Conservation (phyloP, 352 stramenopile genomes). For the Phytophthora chlamydospora region DNA sequence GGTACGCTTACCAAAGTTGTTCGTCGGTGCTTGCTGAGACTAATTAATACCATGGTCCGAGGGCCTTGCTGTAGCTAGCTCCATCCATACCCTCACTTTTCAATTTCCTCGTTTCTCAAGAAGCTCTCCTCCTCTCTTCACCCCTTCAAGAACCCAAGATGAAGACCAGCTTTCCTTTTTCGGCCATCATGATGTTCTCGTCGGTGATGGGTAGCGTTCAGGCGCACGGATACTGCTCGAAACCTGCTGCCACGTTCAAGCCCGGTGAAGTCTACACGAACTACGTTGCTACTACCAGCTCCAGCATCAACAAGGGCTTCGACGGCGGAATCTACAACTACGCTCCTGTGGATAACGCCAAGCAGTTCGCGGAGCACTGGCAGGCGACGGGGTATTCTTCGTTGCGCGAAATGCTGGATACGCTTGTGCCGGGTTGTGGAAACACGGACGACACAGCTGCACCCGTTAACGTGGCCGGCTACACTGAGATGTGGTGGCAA, state of each 20-base stretch:
- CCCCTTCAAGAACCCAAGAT: neutral
- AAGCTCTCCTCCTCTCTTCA: neutral
- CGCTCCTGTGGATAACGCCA: constrained; percentile 21
- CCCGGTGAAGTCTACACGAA: constrained; percentile 8
- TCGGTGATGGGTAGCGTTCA: neutral
- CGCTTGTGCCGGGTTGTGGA: constrained; percentile 20
- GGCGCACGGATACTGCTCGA: constrained; percentile 2
- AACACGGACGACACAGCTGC: constrained; percentile 6
- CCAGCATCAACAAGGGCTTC: constrained; percentile 21
- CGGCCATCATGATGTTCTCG: neutral
- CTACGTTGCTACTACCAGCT: constrained; percentile 8
- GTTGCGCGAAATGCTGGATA: constrained; percentile 35
- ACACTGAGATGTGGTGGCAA: constrained; percentile 23
- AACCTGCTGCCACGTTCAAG: constrained; percentile 11
- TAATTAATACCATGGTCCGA: no score
- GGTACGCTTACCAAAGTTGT: neutral
- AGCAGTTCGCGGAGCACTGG: constrained; percentile 26
- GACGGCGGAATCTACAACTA: constrained; percentile 21
- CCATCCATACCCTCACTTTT: neutral
- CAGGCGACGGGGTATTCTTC: constrained; percentile 12
- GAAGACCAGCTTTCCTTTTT: neutral
- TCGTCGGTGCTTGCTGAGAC: no score
- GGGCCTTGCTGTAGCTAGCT: neutral
- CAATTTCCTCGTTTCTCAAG: neutral
- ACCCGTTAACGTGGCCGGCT: constrained; percentile 24